phyloP scores from a whole-genome alignment of 352 stramenopile genomes.

The Phytophthora meadii region DNA sequence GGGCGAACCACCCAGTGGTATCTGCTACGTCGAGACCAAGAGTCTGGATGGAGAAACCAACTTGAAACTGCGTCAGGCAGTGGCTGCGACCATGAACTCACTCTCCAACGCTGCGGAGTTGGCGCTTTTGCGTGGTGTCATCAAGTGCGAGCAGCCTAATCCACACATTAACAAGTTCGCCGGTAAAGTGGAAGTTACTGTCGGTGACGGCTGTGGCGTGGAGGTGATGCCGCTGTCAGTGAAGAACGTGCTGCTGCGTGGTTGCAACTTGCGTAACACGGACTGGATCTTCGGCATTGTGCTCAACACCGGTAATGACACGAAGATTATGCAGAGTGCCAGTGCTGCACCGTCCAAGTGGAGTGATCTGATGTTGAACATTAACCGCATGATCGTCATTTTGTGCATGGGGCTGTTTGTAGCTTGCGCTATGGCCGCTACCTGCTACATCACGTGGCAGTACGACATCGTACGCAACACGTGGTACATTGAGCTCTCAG shows the following conservation, averaged over 20 bases:
- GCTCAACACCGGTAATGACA: conserved; percentile 92
- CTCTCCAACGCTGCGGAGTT: conserved; percentile 62
- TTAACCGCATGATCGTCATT: conserved; percentile 85
- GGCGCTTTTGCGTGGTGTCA: conserved; percentile 58
- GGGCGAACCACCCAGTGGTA: conserved; percentile 69
- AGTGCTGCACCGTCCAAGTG: conserved; percentile 81
- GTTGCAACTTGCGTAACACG: conserved; percentile 90
- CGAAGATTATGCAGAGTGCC: conserved; percentile 92
- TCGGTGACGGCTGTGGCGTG: conserved; percentile 66
- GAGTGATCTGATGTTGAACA: conserved; percentile 83
- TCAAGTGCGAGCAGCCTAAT: conserved; percentile 85
- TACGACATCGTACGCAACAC: conserved; percentile 74
- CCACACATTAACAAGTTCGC: conserved; percentile 91
- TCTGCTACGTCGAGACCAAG: conserved; percentile 93
- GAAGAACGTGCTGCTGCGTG: conserved; percentile 92
- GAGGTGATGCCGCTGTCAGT: conserved; percentile 82
- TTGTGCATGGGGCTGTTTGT: conserved; percentile 73
- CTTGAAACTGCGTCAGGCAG: conserved; percentile 87
- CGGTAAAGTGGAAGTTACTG: conserved; percentile 79
- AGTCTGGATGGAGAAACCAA: conserved; percentile 94
- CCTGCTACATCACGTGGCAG: conserved; percentile 82
- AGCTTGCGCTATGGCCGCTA: conserved; percentile 68
- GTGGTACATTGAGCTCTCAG: conserved; percentile 74
- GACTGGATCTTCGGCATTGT: conserved; percentile 89
- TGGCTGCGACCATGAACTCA: conserved; percentile 71